Evolutionary conservation across 352 stramenopile species (phyloP).

Genomic region (Phytophthora chlamydospora): DNA sequence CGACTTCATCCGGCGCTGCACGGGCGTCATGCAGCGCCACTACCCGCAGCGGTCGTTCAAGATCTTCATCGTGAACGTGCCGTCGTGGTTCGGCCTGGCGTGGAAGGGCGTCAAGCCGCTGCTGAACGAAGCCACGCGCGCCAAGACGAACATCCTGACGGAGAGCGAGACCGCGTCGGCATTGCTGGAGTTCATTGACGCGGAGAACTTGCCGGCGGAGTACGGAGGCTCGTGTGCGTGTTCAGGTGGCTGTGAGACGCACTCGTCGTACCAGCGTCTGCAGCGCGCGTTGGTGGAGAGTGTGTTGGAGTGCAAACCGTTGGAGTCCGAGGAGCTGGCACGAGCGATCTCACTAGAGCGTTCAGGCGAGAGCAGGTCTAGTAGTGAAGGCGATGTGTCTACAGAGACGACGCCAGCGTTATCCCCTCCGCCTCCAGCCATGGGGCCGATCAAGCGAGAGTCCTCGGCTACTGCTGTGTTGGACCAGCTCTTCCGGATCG

Average conservation of each 20-base stretch:
- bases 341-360: conserved; percentile 63
- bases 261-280: conserved; percentile 70
- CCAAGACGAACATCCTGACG: conserved; percentile 89
- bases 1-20: conserved; percentile 85
- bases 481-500: conserved; percentile 31
- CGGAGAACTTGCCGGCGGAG: conserved; percentile 67
- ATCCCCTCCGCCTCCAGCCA: conserved; percentile 13
- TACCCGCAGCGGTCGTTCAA: conserved; percentile 91
- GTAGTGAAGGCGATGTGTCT: conserved; percentile 24
- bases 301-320: conserved; percentile 55
- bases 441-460: conserved; percentile 30
- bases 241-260: conserved; percentile 62
- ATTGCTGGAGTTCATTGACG: conserved; percentile 67
- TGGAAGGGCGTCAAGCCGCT: conserved; percentile 92
- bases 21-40: conserved; percentile 85
- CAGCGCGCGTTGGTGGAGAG: conserved; percentile 62
- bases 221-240: conserved; percentile 77
- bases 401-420: conserved; percentile 1
- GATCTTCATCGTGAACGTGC: conserved; percentile 93
- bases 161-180: conserved; percentile 59
- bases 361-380: conserved; percentile 16
- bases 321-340: conserved; percentile 45
- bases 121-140: conserved; percentile 85
- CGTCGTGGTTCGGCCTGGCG: conserved; percentile 91
- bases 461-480: conserved; percentile 26